Conservation (phyloP, 192 early-diverging fungal species). For the Powellomyces hirtus region DNA sequence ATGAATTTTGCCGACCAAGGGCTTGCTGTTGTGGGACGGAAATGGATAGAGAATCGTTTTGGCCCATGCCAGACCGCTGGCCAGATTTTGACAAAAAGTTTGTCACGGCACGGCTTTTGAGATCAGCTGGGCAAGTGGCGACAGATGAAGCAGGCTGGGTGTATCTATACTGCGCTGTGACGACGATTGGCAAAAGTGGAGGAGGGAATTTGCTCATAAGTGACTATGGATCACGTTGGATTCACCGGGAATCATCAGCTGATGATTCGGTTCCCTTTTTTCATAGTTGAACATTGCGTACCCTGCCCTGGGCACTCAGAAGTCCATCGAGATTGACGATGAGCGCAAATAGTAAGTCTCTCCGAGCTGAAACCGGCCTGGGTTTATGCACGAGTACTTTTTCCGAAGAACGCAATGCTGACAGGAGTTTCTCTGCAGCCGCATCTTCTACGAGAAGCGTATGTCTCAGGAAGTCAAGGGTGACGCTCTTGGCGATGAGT, state of each 20-base stretch:
- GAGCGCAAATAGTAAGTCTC: conserved; percentile 82
- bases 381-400: not conserved
- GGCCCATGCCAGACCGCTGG: no score
- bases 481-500: conserved; percentile 96
- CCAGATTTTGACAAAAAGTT: no score
- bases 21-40: not conserved
- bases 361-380: not conserved
- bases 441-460: conserved; percentile 97
- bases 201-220: no score
- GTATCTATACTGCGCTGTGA: not conserved
- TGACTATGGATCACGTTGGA: not conserved
- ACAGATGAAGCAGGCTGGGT: not conserved
- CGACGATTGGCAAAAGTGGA: no score
- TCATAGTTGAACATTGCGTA: conserved; percentile 96
- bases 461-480: conserved; percentile 94
- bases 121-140: not conserved
- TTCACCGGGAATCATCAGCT: not conserved
- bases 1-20: not conserved
- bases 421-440: conserved; percentile 43
- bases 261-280: not conserved
- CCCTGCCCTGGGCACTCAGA: conserved; percentile 97
- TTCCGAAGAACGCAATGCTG: not conserved
- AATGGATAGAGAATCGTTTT: not conserved
- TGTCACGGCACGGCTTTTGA: not conserved
- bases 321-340: conserved; percentile 96